Conservation (phyloP, 176 grass and related monocot genomes). For the Canna indica region DNA sequence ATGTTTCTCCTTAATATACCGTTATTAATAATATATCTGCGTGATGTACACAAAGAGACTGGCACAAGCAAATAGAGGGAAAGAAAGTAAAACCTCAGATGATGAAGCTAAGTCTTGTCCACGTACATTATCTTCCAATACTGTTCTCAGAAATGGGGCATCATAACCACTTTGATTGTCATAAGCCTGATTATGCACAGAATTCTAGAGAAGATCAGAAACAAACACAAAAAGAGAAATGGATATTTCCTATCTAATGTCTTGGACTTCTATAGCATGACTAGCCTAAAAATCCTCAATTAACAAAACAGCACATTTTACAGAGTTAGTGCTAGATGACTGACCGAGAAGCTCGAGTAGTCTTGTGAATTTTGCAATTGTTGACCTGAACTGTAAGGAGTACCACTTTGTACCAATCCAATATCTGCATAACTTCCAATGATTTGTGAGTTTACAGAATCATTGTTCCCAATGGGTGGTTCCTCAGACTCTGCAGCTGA, state of each 20-base stretch:
- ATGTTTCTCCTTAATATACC: background rate
- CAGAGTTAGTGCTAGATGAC: background rate
- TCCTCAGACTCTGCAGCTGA: slow-evolving; percentile 32
- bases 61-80: background rate
- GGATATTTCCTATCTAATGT: background rate
- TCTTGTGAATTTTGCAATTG: slow-evolving; percentile 34
- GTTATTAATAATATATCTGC: background rate
- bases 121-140: slow-evolving; percentile 38
- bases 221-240: background rate
- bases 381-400: slow-evolving; percentile 31
- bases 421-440: slow-evolving; percentile 53
- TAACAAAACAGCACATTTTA: slow-evolving; percentile 1
- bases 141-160: slow-evolving; percentile 42
- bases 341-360: slow-evolving; percentile 47
- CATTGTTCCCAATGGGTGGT: slow-evolving; percentile 31
- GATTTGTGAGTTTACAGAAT: slow-evolving; percentile 30
- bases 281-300: background rate
- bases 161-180: slow-evolving; percentile 42
- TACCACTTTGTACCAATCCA: slow-evolving; percentile 51
- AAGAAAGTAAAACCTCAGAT: slow-evolving; percentile 38
- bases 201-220: slow-evolving; percentile 19
- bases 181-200: slow-evolving; percentile 19
- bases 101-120: slow-evolving; percentile 40
- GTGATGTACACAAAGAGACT: background rate
- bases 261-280: background rate